Evolutionary conservation across 495 filamentous ascomycete species (phyloP).

Genomic region (Aspergillus cavernicola): DNA sequence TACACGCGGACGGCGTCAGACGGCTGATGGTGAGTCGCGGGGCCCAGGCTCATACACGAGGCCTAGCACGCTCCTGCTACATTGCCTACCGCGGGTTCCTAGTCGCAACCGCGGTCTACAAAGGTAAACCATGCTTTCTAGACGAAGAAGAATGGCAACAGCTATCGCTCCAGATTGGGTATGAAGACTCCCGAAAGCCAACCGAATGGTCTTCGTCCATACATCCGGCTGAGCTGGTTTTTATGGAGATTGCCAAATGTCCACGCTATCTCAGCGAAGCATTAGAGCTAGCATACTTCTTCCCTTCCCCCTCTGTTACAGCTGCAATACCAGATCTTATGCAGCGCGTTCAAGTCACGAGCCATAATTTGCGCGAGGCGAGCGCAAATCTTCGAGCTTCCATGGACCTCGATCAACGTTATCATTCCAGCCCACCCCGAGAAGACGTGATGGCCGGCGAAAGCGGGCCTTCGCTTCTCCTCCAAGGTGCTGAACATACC

Average conservation of each 20-base stretch:
- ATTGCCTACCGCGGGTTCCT: conserved; percentile 33
- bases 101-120: conserved; percentile 26
- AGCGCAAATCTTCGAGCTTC: conserved; percentile 19
- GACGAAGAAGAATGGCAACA: conserved; percentile 30
- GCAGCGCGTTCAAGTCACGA: conserved; percentile 21
- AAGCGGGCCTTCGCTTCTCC: conserved; percentile 22
- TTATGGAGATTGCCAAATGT: conserved; percentile 32
- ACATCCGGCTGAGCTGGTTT: conserved; percentile 11
- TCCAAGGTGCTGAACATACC: conserved; percentile 26
- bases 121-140: conserved; percentile 30
- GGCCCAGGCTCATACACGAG: conserved; percentile 16
- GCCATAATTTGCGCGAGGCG: conserved; percentile 8
- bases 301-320: not conserved
- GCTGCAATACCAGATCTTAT: conserved; percentile 13
- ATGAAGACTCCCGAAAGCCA: conserved; percentile 26
- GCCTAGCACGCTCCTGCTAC: conserved; percentile 27
- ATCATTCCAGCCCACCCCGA: not conserved
- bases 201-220: conserved; percentile 5
- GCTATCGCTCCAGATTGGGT: conserved; percentile 17
- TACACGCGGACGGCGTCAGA: conserved; percentile 30
- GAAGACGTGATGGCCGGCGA: not conserved
- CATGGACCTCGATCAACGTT: conserved; percentile 13
- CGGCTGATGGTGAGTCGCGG: conserved; percentile 29
- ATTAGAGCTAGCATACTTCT: conserved; percentile 8
- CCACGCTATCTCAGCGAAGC: conserved; percentile 30